Evolutionary conservation across 2,329 filamentous ascomycete species (phyloP).

Genomic region (Graphilbum sp.): DNA sequence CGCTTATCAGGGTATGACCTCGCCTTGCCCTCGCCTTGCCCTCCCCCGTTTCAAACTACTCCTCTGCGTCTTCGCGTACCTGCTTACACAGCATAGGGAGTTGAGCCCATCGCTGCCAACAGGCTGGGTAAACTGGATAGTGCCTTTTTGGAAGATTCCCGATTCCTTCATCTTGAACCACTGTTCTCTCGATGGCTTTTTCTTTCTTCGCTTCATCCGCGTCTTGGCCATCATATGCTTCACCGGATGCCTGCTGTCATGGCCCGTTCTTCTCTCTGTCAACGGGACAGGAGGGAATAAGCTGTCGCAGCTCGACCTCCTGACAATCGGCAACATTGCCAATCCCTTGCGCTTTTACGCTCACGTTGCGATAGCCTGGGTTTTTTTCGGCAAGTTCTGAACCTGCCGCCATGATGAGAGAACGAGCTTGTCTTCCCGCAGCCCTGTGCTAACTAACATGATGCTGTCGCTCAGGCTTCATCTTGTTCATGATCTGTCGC

Average conservation of each 20-base stretch:
- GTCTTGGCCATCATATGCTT: conserved; percentile 63
- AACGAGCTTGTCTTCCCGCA: neutral
- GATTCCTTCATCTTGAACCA: conserved; percentile 75
- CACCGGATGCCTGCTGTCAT: conserved; percentile 65
- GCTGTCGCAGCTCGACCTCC: conserved; percentile 46
- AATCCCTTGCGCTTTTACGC: conserved; percentile 56
- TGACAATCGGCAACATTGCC: conserved; percentile 37
- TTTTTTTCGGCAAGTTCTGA: conserved; percentile 48
- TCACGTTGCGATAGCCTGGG: conserved; percentile 63
- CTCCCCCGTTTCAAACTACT: no score
- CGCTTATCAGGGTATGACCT: conserved; percentile 27
- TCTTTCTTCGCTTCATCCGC: conserved; percentile 75
- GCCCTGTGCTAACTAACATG: neutral
- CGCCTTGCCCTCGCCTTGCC: neutral
- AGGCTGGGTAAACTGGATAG: conserved; percentile 47
- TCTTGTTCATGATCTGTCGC: conserved; percentile 77
- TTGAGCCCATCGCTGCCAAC: conserved; percentile 37
- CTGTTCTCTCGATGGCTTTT: conserved; percentile 74
- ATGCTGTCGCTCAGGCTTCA: conserved; percentile 53
- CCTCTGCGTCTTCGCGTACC: neutral
- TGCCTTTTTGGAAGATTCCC: conserved; percentile 41
- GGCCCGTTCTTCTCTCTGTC: conserved; percentile 70
- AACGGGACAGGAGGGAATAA: conserved; percentile 64
- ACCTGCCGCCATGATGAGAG: neutral
- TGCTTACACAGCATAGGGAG: conserved; percentile 23